Evolutionary conservation across 805 yeast genomes (phyloP), one percentile per base, ranked within the genome.

Genomic region (Kodamaea nitidulidarum): DNA sequence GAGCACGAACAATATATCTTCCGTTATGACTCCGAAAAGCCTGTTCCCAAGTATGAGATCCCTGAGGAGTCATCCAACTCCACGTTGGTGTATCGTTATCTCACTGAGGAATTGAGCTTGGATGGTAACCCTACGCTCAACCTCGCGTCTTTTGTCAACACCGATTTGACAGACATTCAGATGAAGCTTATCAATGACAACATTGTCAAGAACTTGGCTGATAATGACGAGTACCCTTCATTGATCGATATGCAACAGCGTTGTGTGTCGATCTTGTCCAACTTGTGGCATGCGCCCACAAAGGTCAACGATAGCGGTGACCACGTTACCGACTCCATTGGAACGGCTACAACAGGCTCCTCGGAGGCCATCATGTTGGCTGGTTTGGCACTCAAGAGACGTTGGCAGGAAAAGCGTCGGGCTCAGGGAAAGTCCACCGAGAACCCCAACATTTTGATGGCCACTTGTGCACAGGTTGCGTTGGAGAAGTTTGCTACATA

Each of bases 361-460:
- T 81, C 91, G 1, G 97, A 88, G 60, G 97, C 96, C 6, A 81
- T 90, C 50, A 87, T 88, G 85, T 75, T 88, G 38, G 97, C 95
- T 32, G 97, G 96, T 3, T 70, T 88, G 40, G 95, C 96, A 10
- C 72, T 90, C 85, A 90, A 90, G 72, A 85, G 87, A 52, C 72
- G 74, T 42, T 88, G 97, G 97, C 93, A 85, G 61, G 78, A 70
- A 18, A 72, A 65, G 48, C 76, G 84, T 52, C 69, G 61, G 53
- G 78, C 67, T 1, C 70, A 67, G 21, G 90, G 90, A 4, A 76
- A 78, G 47, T 73, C 81, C 36, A 63, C 58, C 36, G 73, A 63
- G 17, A 75, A 75, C 40, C 97, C 96, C 41, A 88, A 88, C 61
- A 86, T 88, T 54, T 64, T 88, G 46, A 88, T 88, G 96, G 95